Percentiles rank a stretch among this genome's conserved stretches.
Evolutionary conservation across 2,329 filamentous ascomycete genomes (phyloP).

Genomic region (Colletotrichum cordylinicola): DNA sequence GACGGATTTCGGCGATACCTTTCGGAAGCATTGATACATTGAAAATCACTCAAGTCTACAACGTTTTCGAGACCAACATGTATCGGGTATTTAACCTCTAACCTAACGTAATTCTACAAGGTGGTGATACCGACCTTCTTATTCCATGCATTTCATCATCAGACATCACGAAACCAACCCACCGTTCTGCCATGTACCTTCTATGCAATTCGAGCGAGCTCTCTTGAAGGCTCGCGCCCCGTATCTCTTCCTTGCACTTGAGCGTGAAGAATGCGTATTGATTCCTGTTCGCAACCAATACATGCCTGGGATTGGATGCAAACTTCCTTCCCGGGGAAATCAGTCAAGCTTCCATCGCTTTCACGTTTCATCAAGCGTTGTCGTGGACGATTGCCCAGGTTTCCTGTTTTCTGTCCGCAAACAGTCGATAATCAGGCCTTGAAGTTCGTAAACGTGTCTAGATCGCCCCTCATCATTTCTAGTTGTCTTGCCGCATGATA

Average conservation of each 20-base stretch:
- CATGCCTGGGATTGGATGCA: neutral
- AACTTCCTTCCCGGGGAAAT: neutral
- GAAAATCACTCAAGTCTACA: neutral
- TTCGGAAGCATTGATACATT: neutral
- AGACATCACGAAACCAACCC: slow-evolving; percentile 1
- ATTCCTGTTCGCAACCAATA: neutral
- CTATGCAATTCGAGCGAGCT: neutral
- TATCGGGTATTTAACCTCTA: slow-evolving; percentile 21
- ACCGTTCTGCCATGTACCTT: neutral
- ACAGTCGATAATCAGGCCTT: neutral
- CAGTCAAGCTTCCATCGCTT: neutral
- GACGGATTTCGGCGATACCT: neutral
- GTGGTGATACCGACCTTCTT: slow-evolving; percentile 1
- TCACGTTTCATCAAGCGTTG: neutral
- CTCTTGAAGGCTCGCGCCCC: neutral
- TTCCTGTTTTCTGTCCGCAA: neutral
- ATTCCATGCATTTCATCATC: slow-evolving; percentile 12
- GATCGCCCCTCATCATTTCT: neutral
- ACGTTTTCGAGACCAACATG: neutral
- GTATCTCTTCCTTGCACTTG: neutral
- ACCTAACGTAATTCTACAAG: slow-evolving; percentile 18
- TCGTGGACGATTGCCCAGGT: neutral
- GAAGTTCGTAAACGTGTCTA: neutral
- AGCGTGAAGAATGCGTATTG: neutral
- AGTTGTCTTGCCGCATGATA: neutral